A percentile compares a stretch with the other conserved stretches of the same genome.
These are phyloP conservation scores for Tetrahymena elliotti DNA, from an alignment of 73 alveolate genomes.

Conservation along the genomic window DNA sequence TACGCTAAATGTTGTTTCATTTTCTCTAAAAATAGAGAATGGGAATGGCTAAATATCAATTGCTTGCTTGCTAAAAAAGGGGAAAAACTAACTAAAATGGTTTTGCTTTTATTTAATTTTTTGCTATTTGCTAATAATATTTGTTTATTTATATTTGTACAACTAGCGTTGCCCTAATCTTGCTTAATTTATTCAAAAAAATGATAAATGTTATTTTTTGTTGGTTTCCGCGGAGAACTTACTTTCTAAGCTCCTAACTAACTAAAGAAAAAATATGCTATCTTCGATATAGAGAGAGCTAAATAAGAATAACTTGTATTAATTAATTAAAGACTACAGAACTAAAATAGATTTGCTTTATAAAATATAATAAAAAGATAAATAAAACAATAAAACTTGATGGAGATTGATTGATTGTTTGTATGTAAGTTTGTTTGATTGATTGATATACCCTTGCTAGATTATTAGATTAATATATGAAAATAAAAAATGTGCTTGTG, in stretches of 20 bases:
- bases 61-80: neutral
- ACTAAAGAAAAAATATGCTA: neutral
- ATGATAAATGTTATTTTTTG: neutral
- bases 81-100: neutral
- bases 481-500: neutral
- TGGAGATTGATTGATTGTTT: neutral
- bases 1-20: neutral
- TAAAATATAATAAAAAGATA: neutral
- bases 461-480: neutral
- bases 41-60: neutral
- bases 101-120: neutral
- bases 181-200: neutral
- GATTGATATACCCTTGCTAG: neutral
- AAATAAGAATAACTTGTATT: neutral
- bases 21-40: neutral
- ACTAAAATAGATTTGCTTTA: neutral
- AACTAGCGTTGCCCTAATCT: neutral
- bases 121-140: neutral
- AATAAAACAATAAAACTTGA: neutral
- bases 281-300: neutral
- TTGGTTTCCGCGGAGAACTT: neutral
- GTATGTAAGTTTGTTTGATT: neutral
- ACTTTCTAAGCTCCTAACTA: constrained; percentile 1
- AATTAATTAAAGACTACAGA: neutral
- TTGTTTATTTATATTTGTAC: no score